Base-by-base conservation (phyloP, 805 yeast species). In the Debaryomyces castellii region DNA sequence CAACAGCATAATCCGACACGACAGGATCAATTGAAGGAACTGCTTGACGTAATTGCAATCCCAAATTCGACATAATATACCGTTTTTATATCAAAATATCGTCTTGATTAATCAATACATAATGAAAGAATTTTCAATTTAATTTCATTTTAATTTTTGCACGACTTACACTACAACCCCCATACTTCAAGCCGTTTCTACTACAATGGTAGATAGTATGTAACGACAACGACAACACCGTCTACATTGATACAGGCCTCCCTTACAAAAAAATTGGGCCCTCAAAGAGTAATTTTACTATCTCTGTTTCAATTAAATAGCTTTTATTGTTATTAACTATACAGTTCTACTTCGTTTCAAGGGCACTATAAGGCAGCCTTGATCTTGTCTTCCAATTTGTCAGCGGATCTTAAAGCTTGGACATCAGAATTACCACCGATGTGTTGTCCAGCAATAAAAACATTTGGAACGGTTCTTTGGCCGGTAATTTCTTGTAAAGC, bases 341-440 rank as follows among this genome's bases (percentile, higher is more conserved):
- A 25, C 28, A 25, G 7, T 25, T 25, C 7, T 25, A 6, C 28
- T 25, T 6, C 11, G 6, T 7, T 9, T 4, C 4, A 6, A 25
- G 12, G 4, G 4, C 28, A 6, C 51, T 67, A 69, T 50, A 69
- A 64, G 45, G 55, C 73, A 53, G 73, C 71, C 57, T 67, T 69
- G 51, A 69, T 63, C 51, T 63, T 59, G 33, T 53, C 46, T 47
- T 76, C 80, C 60, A 89, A 78, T 66, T 82, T 63, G 55, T 86
- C 94, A 39, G 66, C 57, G 20, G 82, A 74, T 54, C 80, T 75
- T 64, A 91, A 77, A 43, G 78, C 74, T 70, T 90, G 96, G 52
- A 92, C 73, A 56, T 89, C 96, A 33, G 91, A 84, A 78, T 90
- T 89, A 51, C 99, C 99, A 49, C 99, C 99, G 60, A 92, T 82